A percentile compares a stretch with the other conserved stretches of the same genome.
These are phyloP conservation scores for Immersiella caudata DNA, from an alignment of 495 filamentous ascomycete species.

Conservation along the genomic window DNA sequence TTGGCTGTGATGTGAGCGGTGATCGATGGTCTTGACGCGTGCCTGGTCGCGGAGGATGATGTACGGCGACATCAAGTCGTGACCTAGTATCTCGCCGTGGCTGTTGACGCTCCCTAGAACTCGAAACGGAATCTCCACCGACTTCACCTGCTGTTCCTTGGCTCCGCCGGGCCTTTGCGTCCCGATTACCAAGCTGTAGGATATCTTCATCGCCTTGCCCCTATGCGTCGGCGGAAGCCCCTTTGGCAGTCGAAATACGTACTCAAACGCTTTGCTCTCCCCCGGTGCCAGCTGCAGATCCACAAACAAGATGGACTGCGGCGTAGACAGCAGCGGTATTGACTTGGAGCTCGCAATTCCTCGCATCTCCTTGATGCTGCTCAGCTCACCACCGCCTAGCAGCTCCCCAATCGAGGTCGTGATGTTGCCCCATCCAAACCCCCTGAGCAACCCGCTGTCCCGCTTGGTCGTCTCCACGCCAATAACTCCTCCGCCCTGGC, in stretches of 20 bases:
- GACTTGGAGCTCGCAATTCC: slow-evolving; percentile 75
- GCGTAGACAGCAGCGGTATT: slow-evolving; percentile 87
- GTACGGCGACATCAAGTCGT: slow-evolving; percentile 93
- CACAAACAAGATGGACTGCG: slow-evolving; percentile 96
- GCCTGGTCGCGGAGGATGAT: slow-evolving; percentile 88
- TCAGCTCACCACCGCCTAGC: slow-evolving; percentile 80
- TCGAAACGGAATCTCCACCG: slow-evolving; percentile 94
- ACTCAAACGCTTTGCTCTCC: slow-evolving; percentile 84
- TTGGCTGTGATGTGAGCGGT: slow-evolving; percentile 15
- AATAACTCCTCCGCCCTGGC: slow-evolving; percentile 81
- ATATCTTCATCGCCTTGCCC: slow-evolving; percentile 91
- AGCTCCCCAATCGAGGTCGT: slow-evolving; percentile 87
- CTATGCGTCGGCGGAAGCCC: slow-evolving; percentile 88
- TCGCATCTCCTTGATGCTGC: slow-evolving; percentile 93
- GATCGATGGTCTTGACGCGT: slow-evolving; percentile 56
- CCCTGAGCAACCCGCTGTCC: slow-evolving; percentile 77
- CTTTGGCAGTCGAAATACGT: slow-evolving; percentile 80
- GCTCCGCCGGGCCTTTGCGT: slow-evolving; percentile 81
- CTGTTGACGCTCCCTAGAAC: slow-evolving; percentile 86
- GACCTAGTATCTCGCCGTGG: slow-evolving; percentile 62
- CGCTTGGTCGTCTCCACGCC: slow-evolving; percentile 75
- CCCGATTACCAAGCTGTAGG: slow-evolving; percentile 88
- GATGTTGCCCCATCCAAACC: slow-evolving; percentile 86
- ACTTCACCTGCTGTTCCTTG: slow-evolving; percentile 80
- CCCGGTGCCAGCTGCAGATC: slow-evolving; percentile 85